phyloP scores from a whole-genome alignment of 371 early-diverging fungal genomes.

The Gilbertella persicaria region DNA sequence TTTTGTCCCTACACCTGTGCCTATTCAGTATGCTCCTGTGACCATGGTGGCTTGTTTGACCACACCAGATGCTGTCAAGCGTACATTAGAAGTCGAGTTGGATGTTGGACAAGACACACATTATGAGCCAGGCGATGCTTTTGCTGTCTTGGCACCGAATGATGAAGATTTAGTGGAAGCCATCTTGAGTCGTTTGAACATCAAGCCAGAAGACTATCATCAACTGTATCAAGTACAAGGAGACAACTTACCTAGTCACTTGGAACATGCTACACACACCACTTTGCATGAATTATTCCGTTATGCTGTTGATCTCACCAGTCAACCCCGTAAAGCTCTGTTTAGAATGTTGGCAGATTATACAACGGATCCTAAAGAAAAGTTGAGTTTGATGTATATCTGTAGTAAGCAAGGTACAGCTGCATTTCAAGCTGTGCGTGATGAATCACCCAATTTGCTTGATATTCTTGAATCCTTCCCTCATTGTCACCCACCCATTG shows the following conservation, averaged over 20 bases:
- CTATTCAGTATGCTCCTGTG: conserved; percentile 47
- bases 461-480: conserved; percentile 83
- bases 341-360: conserved; percentile 82
- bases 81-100: conserved; percentile 74
- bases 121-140: conserved; percentile 83
- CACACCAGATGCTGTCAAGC: conserved; percentile 64
- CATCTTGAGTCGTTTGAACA: conserved; percentile 46
- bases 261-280: conserved; percentile 47
- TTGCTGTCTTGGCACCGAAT: conserved; percentile 85
- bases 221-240: conserved; percentile 38
- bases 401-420: conserved; percentile 77
- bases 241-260: conserved; percentile 66
- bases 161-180: conserved; percentile 59
- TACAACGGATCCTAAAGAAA: conserved; percentile 66
- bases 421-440: conserved; percentile 67
- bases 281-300: conserved; percentile 65
- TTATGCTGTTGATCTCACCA: conserved; percentile 74
- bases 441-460: conserved; percentile 69
- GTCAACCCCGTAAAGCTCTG: conserved; percentile 76
- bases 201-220: conserved; percentile 39
- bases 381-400: conserved; percentile 70
- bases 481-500: conserved; percentile 60
- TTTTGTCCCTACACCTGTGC: conserved; percentile 50
- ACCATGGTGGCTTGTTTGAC: conserved; percentile 58
- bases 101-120: conserved; percentile 58